These are phyloP conservation scores for Daedalea quercina DNA, from an alignment of 768 basidiomycete species.

Conservation along the genomic window DNA sequence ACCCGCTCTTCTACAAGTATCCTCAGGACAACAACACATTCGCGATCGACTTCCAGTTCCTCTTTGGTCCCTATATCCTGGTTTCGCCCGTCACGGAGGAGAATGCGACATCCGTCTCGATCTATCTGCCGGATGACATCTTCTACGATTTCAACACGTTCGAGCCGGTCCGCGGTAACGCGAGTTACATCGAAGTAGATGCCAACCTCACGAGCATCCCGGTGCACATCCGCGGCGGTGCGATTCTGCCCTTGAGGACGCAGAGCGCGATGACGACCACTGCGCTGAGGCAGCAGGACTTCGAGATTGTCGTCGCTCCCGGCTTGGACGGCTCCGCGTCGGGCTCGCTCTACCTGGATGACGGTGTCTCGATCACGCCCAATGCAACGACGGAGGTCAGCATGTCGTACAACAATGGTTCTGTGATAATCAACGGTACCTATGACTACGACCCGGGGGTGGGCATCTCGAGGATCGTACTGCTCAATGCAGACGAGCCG, in stretches of 20 bases:
- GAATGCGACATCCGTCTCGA: slow-evolving; percentile 47
- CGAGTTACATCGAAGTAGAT: slow-evolving; percentile 38
- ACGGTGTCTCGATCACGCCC: slow-evolving; percentile 44
- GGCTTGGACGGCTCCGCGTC: slow-evolving; percentile 40
- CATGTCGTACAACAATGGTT: slow-evolving; percentile 21
- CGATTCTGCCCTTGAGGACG: slow-evolving; percentile 49
- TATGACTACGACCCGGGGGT: slow-evolving; percentile 25
- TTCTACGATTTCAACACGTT: slow-evolving; percentile 61
- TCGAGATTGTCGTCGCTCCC: slow-evolving; percentile 60
- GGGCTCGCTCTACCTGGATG: slow-evolving; percentile 56
- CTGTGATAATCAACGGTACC: slow-evolving; percentile 23
- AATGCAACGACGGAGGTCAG: slow-evolving; percentile 21
- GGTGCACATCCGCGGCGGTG: slow-evolving; percentile 54
- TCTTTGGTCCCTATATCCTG: slow-evolving; percentile 61
- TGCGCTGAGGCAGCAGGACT: slow-evolving; percentile 45
- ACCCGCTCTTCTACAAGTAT: slow-evolving; percentile 62
- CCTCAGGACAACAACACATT: slow-evolving; percentile 55
- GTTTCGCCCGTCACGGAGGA: slow-evolving; percentile 64
- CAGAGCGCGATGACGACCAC: slow-evolving; percentile 55
- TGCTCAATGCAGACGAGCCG: slow-evolving; percentile 24
- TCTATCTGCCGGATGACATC: slow-evolving; percentile 57
- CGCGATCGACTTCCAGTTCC: slow-evolving; percentile 59
- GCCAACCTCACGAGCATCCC: slow-evolving; percentile 55
- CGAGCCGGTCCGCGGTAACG: slow-evolving; percentile 40
- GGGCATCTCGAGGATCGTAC: slow-evolving; percentile 27